Conservation (phyloP, 1,284 basidiomycete genomes). For the Stygiomarasmius scandens region DNA sequence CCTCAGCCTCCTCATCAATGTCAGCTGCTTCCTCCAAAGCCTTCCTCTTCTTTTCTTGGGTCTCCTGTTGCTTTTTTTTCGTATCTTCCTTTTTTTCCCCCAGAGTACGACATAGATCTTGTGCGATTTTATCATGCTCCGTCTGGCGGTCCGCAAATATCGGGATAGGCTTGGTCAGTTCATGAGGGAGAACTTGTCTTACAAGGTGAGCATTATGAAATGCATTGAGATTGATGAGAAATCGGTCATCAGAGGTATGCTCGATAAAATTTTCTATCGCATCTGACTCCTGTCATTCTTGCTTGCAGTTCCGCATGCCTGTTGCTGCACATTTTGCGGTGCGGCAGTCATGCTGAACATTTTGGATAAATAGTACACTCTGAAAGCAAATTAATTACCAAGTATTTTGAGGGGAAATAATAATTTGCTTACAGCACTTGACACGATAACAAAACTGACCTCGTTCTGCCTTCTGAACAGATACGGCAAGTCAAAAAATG, state of each 20-base stretch:
- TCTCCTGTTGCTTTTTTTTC: too few species aligned
- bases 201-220: conserved; percentile 36
- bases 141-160: conserved; percentile 14
- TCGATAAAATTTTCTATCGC: conserved; percentile 21
- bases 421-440: conserved; percentile 6
- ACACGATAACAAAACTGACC: conserved; percentile 5
- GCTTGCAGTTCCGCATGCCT: conserved; percentile 23
- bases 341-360: conserved; percentile 27
- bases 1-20: too few species aligned
- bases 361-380: conserved; percentile 22
- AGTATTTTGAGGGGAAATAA: not conserved
- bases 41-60: too few species aligned
- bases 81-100: too few species aligned
- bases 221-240: conserved; percentile 34
- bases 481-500: conserved; percentile 12
- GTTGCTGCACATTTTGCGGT: conserved; percentile 17
- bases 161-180: conserved; percentile 41
- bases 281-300: conserved; percentile 30
- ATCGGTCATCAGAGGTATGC: conserved; percentile 24
- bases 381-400: not conserved
- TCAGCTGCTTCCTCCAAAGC: too few species aligned
- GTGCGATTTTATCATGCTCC: conserved; percentile 16
- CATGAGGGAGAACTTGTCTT: conserved; percentile 36
- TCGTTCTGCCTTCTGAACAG: conserved; percentile 12
- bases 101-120: too few species aligned